Base-by-base conservation (phyloP, 2,329 filamentous ascomycete species). In the Ophiognomonia clavigignenti-juglandacearum region DNA sequence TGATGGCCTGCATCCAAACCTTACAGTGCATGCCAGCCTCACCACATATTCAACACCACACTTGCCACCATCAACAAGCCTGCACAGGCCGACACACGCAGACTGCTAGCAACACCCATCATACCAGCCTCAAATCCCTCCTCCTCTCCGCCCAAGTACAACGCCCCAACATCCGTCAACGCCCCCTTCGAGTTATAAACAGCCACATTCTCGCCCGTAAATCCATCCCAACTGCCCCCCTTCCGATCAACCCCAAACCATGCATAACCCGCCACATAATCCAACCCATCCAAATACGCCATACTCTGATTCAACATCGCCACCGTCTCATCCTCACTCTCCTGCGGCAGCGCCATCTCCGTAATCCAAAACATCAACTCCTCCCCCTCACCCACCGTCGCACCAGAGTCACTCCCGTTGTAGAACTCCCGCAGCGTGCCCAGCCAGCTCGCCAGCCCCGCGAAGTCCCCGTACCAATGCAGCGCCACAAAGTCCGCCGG, bases 201-300 rank as follows among this genome's bases (percentile, higher is more conserved):
- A 1, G 66, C 62, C 0, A 71, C 63, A 2, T 59, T 57, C 10
- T 66, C 59, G 3, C 68, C 68, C 0, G 67, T 68, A 63, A 65
- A 71, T 35, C 68, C 60, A 20, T 64, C 57, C 0, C 58, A 54
- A 62, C 64, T 68, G 38, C 68, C 61, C 22, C 64, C 57, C 0
- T 59, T 54, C 2, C 68, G 59, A 35, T 70, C 70, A 0, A 61
- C 63, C 1, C 68, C 68, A 45, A 68, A 71, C 68, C 68, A 71
- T 0, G 68, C 66, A 40, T 71, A 71, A 0, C 58, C 63, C 16
- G 64, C 54, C 1, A 71, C 61, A 18, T 62, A 60, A 10, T 64
- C 58, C 0, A 58, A 53, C 0, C 45, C 48, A 6, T 71, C 68
- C 5, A 71, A 56, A 39, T 64, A 65, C 0, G 49, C 23, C 11